Evolutionary conservation across 164 flowering plant species (phyloP), one percentile per base, ranked within the genome.

Genomic region (Vitis rupestris): DNA sequence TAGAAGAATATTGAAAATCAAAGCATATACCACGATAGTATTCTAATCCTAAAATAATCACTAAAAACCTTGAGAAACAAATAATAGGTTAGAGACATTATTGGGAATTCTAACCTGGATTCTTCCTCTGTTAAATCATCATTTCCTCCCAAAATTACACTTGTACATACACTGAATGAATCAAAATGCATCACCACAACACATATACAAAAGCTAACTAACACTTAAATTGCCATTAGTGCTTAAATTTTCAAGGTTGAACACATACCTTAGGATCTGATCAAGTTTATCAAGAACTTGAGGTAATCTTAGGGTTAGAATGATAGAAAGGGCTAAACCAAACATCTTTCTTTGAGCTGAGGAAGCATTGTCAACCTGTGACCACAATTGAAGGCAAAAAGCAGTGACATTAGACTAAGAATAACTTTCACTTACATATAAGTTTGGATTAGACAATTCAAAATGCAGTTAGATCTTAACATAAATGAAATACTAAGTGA

Each of bases 241-340:
- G 44, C 2, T 37, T 6, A 47, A 61, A 50, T 11, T 14, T 3
- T 68, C 58, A 62, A 66, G 51, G 23, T 27, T 50, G 14, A 65
- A 19, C 2, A 50, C 57, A 57, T 78, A 96, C 99, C 97, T 88
- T 59, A 96, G 71, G 59, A 95, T 95, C 69, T 83, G 94, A 86
- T 95, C 99, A 69, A 95, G 89, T 77, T 82, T 91, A 75, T 95
- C 97, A 65, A 91, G 97, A 57, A 93, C 89, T 85, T 91, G 90
- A 79, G 97, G 96, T 75, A 90, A 65, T 78, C 97, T 85, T 70
- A 91, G 75, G 15, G 97, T 87, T 79, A 95, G 69, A 76, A 88
- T 85, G 56, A 91, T 82, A 23, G 99, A 89, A 70, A 95, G 96
- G 37, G 98, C 98, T 57, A 93, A 80, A 54, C 88, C 96, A 82